Conservation (phyloP, 768 basidiomycete species). For the Tylopilus balloui region DNA sequence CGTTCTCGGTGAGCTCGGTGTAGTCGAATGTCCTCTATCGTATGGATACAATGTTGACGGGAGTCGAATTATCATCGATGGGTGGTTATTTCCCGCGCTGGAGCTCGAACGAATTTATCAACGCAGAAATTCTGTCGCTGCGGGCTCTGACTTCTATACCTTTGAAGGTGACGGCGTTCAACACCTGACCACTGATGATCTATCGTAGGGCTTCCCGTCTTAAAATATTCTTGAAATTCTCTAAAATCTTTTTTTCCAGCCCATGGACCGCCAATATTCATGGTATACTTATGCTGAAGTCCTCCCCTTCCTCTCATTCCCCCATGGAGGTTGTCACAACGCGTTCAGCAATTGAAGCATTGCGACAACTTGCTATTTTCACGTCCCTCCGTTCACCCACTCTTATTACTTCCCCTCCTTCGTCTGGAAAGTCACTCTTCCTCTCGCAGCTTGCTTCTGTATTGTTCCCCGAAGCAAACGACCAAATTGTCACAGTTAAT, state of each 20-base stretch:
- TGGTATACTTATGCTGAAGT: constrained; percentile 61
- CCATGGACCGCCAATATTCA: constrained; percentile 56
- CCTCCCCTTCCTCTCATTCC: constrained; percentile 26
- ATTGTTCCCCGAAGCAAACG: constrained; percentile 54
- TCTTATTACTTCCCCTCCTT: constrained; percentile 80
- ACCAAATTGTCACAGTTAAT: constrained; percentile 80
- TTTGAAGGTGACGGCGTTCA: constrained; percentile 31
- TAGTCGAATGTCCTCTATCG: constrained; percentile 58
- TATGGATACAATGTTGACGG: constrained; percentile 51
- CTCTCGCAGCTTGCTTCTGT: constrained; percentile 69
- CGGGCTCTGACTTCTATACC: constrained; percentile 44
- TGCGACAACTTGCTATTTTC: constrained; percentile 60
- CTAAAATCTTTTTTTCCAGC: constrained; percentile 36
- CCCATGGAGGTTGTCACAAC: constrained; percentile 56
- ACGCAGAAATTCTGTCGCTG: constrained; percentile 44
- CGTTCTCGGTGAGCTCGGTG: constrained; percentile 55
- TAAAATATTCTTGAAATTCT: background rate
- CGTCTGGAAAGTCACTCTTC: constrained; percentile 82
- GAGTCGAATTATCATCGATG: constrained; percentile 49
- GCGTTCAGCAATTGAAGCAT: constrained; percentile 50
- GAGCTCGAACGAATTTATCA: constrained; percentile 61
- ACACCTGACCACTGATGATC: constrained; percentile 41
- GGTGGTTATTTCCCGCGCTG: constrained; percentile 75
- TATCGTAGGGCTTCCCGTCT: constrained; percentile 44
- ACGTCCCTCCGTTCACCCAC: constrained; percentile 68